Conservation (phyloP, 139 green algal species). For the Chlamydomonas incerta region DNA sequence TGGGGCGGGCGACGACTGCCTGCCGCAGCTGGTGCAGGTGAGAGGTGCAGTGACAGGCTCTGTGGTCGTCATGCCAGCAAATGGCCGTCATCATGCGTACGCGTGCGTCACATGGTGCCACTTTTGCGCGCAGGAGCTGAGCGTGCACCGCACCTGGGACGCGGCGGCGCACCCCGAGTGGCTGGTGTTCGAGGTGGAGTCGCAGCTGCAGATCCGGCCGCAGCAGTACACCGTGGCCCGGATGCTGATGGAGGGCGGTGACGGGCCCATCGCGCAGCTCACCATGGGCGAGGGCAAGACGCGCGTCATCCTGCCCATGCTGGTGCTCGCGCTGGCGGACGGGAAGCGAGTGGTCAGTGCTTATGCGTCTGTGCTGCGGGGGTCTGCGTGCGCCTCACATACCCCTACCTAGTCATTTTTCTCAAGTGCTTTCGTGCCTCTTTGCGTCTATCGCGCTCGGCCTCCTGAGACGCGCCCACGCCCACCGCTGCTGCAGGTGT, state of each 20-base stretch:
- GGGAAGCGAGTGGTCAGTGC: slow-evolving; percentile 21
- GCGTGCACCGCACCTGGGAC: slow-evolving; percentile 48
- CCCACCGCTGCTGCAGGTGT: slow-evolving; percentile 45
- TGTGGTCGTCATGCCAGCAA: not conserved
- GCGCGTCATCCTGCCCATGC: slow-evolving; percentile 72
- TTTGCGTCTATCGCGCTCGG: no score
- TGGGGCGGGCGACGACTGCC: not conserved
- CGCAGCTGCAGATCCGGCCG: slow-evolving; percentile 66
- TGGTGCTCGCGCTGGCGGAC: slow-evolving; percentile 56
- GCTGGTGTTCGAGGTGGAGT: slow-evolving; percentile 71
- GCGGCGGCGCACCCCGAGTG: slow-evolving; percentile 49
- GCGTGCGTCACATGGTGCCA: not conserved
- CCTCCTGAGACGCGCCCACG: no score
- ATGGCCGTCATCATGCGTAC: no score
- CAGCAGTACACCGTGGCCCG: slow-evolving; percentile 53
- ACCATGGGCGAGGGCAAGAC: slow-evolving; percentile 78
- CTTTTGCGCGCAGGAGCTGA: slow-evolving; percentile 52
- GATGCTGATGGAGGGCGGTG: slow-evolving; percentile 50
- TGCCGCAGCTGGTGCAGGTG: slow-evolving; percentile 3
- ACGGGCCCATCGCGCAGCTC: slow-evolving; percentile 53
- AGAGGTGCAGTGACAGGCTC: not conserved
- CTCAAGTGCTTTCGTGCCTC: no score
- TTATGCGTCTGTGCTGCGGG: no score
- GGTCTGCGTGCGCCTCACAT: no score
- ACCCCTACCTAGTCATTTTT: no score